Percentiles rank a stretch among this genome's conserved stretches.
phyloP scores from a whole-genome alignment of 805 yeast species.

The Wickerhamiella nectarea region DNA sequence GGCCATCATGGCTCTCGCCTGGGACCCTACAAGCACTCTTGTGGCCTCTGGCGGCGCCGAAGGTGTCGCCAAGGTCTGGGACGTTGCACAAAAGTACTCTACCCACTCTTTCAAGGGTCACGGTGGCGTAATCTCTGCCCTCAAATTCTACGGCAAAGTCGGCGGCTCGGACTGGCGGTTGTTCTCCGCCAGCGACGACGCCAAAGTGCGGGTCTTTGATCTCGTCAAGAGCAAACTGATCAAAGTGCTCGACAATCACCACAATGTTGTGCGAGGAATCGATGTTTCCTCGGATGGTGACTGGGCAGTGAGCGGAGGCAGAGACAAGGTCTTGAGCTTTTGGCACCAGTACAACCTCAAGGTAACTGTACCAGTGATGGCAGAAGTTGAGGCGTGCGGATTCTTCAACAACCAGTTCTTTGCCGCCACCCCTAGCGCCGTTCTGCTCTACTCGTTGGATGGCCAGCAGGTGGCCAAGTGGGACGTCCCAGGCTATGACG shows the following conservation, averaged over 20 bases:
- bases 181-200: constrained; percentile 55
- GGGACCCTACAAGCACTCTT: constrained; percentile 69
- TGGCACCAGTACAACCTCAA: constrained; percentile 33
- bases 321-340: constrained; percentile 70
- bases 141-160: constrained; percentile 59
- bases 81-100: constrained; percentile 69
- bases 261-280: constrained; percentile 74
- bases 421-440: constrained; percentile 13
- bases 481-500: constrained; percentile 14
- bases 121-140: constrained; percentile 71
- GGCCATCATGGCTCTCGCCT: constrained; percentile 66
- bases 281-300: constrained; percentile 44
- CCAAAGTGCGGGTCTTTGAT: constrained; percentile 48
- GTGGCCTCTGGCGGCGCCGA: constrained; percentile 93
- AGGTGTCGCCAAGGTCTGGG: constrained; percentile 85
- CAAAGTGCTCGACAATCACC: constrained; percentile 56
- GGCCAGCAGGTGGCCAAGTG: constrained; percentile 16
- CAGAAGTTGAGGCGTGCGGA: constrained; percentile 31
- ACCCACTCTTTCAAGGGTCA: constrained; percentile 92
- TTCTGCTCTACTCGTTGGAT: constrained; percentile 15
- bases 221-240: constrained; percentile 55
- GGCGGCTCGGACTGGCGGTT: constrained; percentile 56
- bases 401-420: constrained; percentile 19
- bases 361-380: constrained; percentile 58
- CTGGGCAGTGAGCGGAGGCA: constrained; percentile 64